phyloP scores from a whole-genome alignment of 2,329 filamentous ascomycete species.

The Pseudocercospora fuligena region DNA sequence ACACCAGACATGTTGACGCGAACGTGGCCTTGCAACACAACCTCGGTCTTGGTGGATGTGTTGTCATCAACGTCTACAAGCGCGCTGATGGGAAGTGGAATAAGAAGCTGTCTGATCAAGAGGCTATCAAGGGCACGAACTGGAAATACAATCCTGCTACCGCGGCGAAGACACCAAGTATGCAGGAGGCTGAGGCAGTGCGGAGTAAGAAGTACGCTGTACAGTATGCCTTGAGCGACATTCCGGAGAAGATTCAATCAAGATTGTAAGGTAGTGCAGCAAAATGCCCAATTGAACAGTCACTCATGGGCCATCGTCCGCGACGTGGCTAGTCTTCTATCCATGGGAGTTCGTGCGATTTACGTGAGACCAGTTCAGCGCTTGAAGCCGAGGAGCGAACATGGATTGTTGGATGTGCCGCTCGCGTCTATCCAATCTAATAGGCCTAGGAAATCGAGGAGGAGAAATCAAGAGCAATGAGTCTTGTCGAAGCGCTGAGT shows the following conservation, averaged over 20 bases:
- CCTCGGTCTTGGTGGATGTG: slow-evolving; percentile 86
- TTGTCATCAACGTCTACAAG: slow-evolving; percentile 87
- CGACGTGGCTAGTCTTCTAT: too few relatives aligned
- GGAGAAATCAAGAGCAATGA: too few relatives aligned
- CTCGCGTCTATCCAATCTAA: too few relatives aligned
- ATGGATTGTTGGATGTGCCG: too few relatives aligned
- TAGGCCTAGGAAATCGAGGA: too few relatives aligned
- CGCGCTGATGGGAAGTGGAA: slow-evolving; percentile 76
- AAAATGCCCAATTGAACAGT: neutral
- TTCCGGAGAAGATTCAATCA: slow-evolving; percentile 72
- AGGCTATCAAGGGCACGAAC: slow-evolving; percentile 68
- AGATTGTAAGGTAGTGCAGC: slow-evolving; percentile 57
- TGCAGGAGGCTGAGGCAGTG: slow-evolving; percentile 69
- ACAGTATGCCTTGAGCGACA: slow-evolving; percentile 80
- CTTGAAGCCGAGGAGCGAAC: too few relatives aligned
- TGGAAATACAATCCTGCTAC: slow-evolving; percentile 92
- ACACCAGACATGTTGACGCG: slow-evolving; percentile 75
- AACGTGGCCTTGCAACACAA: slow-evolving; percentile 86
- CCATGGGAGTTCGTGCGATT: too few relatives aligned
- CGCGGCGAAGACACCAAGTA: slow-evolving; percentile 85
- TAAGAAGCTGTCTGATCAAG: slow-evolving; percentile 62
- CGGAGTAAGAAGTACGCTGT: slow-evolving; percentile 70
- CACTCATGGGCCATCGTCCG: too few relatives aligned
- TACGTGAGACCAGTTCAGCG: too few relatives aligned
- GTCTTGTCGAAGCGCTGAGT: too few relatives aligned